These are phyloP conservation scores for Helianthus annuus DNA, from an alignment of 129 eudicot genomes.

Conservation along the genomic window DNA sequence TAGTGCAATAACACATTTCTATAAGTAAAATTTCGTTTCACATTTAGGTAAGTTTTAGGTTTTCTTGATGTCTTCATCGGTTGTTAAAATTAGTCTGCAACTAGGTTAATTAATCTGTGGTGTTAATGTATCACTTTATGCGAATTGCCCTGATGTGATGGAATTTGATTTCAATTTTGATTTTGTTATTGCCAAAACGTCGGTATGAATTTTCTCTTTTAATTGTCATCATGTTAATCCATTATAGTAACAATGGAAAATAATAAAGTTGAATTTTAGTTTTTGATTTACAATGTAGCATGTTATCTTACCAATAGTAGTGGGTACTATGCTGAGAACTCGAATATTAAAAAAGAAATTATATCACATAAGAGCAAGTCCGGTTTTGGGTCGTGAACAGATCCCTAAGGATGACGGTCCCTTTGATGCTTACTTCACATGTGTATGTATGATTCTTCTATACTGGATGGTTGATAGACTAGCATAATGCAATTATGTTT, in stretches of 20 bases:
- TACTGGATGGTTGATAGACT: conserved; percentile 1
- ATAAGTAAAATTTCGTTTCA: background rate
- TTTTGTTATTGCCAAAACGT: background rate
- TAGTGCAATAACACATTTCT: background rate
- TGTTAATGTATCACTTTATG: background rate
- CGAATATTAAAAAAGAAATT: background rate
- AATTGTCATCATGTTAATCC: background rate
- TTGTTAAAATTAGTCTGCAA: background rate
- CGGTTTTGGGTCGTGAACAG: background rate
- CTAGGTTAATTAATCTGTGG: background rate
- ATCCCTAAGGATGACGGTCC: background rate
- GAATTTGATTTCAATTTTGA: background rate
- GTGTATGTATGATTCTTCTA: background rate
- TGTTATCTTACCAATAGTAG: background rate
- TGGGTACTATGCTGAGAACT: background rate
- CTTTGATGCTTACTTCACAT: background rate
- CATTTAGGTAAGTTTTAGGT: too few species aligned
- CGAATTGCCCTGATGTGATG: conserved; percentile 5
- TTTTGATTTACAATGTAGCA: background rate
- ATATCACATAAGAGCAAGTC: background rate
- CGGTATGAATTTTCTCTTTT: background rate
- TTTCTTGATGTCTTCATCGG: too few species aligned
- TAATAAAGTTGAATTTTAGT: background rate
- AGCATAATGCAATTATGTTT: conserved; percentile 10
- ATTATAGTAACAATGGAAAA: conserved; percentile 9